Evolutionary conservation across 768 basidiomycete genomes (phyloP).

Genomic region (Trametes cubensis): DNA sequence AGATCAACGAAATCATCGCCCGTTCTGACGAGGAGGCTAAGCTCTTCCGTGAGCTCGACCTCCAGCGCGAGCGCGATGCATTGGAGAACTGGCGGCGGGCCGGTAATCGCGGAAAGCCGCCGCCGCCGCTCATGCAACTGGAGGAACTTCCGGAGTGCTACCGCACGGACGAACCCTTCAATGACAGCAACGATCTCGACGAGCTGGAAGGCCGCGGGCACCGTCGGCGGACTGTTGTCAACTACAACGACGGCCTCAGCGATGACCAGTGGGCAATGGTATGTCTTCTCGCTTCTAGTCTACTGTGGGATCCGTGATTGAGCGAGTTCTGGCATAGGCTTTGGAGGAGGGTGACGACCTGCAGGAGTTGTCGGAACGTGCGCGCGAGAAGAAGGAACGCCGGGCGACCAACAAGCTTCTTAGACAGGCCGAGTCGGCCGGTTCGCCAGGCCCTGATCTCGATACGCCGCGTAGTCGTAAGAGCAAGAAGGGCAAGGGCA

Average conservation of each 20-base stretch:
- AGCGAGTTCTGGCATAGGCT: constrained; percentile 45
- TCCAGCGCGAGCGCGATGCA: constrained; percentile 71
- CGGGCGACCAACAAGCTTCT: constrained; percentile 61
- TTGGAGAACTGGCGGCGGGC: constrained; percentile 67
- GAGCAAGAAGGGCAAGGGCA: constrained; percentile 61
- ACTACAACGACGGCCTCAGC: constrained; percentile 90
- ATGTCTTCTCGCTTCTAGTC: constrained; percentile 28
- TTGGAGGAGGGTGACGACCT: constrained; percentile 82
- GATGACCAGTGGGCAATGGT: constrained; percentile 94
- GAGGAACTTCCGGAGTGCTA: constrained; percentile 94
- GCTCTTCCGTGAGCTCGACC: constrained; percentile 83
- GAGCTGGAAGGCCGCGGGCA: constrained; percentile 81
- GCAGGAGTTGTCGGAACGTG: constrained; percentile 68
- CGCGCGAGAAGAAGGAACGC: constrained; percentile 66
- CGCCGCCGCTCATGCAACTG: constrained; percentile 74
- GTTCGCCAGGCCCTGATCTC: constrained; percentile 30
- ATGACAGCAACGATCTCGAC: constrained; percentile 61
- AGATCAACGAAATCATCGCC: constrained; percentile 90
- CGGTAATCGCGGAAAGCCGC: constrained; percentile 79
- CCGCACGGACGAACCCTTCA: constrained; percentile 80
- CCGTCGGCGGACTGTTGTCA: constrained; percentile 79
- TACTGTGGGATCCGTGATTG: not conserved
- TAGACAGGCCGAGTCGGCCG: constrained; percentile 50
- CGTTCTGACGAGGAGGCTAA: constrained; percentile 77
- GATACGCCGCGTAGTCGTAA: constrained; percentile 51